Base-by-base conservation (phyloP, 2,329 filamentous ascomycete genomes). In the Botrytis cinerea region DNA sequence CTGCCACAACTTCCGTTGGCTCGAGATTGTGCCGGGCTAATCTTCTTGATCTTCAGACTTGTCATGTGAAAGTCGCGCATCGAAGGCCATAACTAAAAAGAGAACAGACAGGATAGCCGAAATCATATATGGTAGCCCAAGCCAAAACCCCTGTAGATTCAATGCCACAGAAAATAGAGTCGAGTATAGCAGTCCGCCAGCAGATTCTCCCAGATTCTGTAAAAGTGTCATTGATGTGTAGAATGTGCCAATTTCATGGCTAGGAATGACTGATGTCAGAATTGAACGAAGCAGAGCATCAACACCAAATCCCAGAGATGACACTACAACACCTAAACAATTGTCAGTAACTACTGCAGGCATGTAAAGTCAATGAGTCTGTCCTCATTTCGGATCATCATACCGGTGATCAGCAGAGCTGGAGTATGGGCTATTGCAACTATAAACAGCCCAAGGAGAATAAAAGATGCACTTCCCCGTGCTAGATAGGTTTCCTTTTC, bases 201-300 rank as follows among this genome's bases (percentile, higher is more conserved):
- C 35, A 40, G 62, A 43, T 45, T 64, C 62, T 20, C 62, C 35
- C 18, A 64, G 9, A 46, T 64, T 64, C 35, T 64, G 62, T n/a
- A 64, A 22, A 12, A 64, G 35, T 25, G 62, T 64, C 62, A 64
- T 64, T n/a, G 62, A 35, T n/a, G 62, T 64, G 62, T 64, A 64
- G 35, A 43, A 64, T 18, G 43, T 43, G 43, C 62, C 40, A n/a
- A 64, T 43, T 64, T 64, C 62, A 28, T n/a, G 18, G 10, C 10
- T 28, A 43, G 62, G 25, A 7, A 64, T 46, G 38, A 64, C 35
- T 46, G 62, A 64, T 38, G 35, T 46, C 40, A 64, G n/a, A 22
- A 64, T 12, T 25, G 62, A 64, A 18, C 62, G 62, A 22, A 64
- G 40, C n/a, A 64, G 35, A 12, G 62, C 62, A 46, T 64, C 62